Base-by-base conservation (phyloP, 2,329 filamentous ascomycete species). In the Venturia carpophila region DNA sequence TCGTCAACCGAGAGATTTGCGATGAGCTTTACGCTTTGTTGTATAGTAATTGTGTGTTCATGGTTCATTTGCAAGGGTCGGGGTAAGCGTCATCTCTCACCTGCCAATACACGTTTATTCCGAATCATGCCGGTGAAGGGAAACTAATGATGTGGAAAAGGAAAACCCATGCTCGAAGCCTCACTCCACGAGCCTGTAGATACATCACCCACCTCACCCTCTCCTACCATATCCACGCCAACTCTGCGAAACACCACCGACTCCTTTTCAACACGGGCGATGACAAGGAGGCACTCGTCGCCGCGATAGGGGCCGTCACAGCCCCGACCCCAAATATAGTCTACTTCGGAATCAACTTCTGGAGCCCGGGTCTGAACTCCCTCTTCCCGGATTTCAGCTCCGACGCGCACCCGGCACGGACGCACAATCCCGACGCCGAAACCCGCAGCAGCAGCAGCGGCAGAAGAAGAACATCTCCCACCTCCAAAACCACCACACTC, bases 21-120 rank as follows among this genome's bases (percentile, higher is more conserved):
- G 42, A 61, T 21, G 60, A 61, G 39, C 42, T 42, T 39, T 61
- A 61, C 24, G 30, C n/a, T 39, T 45, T 61, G n/a, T 34, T 61
- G 21, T 61, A 61, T 17, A 45, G 60, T 27, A 34, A 34, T 27
- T 61, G 34, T 11, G 37, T 61, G 30, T 43, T 61, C 42, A 42
- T 27, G 21, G 60, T 61, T 27, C 24, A 61, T 21, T 37, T 61
- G 15, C 60, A 45, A 27, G 56, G 56, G 4, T 7, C 19, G 19
- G 39, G 34, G 56, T 60, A 39, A n/a, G 56, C 24, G n/a, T n/a
- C n/a, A n/a, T n/a, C n/a, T n/a, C n/a, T n/a, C n/a, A n/a, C n/a
- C n/a, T n/a, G n/a, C n/a, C n/a, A n/a, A n/a, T n/a, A n/a, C n/a
- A n/a, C n/a, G n/a, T n/a, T n/a, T n/a, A n/a, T n/a, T n/a, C n/a